Evolutionary conservation across 129 eudicot species (phyloP).

Genomic region (Sambucus nigra): DNA sequence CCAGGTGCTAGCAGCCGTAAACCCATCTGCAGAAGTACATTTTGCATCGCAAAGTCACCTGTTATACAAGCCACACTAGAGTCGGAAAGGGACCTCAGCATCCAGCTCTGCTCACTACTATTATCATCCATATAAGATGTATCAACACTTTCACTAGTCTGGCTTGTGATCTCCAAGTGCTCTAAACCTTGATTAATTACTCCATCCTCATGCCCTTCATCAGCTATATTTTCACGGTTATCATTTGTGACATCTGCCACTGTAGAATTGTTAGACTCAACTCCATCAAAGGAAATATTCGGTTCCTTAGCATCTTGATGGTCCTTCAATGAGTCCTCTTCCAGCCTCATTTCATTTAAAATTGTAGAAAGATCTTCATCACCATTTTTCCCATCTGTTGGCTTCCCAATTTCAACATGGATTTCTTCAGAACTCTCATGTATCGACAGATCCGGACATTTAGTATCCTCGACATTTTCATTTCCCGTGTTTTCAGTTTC

Average conservation of each 20-base stretch:
- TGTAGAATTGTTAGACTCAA: background rate
- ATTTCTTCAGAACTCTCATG: constrained; percentile 29
- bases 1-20: constrained; percentile 89
- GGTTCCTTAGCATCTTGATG: constrained; percentile 12
- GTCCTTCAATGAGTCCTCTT: constrained; percentile 30
- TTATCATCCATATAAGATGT: constrained; percentile 46
- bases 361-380: constrained; percentile 43
- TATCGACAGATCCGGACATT: constrained; percentile 30
- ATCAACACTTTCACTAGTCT: constrained; percentile 42
- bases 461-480: constrained; percentile 28
- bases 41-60: constrained; percentile 92
- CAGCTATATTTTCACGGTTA: background rate
- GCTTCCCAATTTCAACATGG: constrained; percentile 14
- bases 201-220: constrained; percentile 28
- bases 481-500: constrained; percentile 16
- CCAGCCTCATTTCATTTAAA: constrained; percentile 63
- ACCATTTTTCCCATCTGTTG: constrained; percentile 9
- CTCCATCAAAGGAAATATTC: constrained; percentile 8
- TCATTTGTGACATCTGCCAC: background rate
- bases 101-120: constrained; percentile 97
- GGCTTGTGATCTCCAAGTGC: constrained; percentile 31
- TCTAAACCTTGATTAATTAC: constrained; percentile 22
- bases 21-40: constrained; percentile 93
- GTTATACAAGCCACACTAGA: constrained; percentile 93
- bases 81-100: constrained; percentile 81